Evolutionary conservation across 768 basidiomycete genomes (phyloP).

Genomic region (Boletus sp.): DNA sequence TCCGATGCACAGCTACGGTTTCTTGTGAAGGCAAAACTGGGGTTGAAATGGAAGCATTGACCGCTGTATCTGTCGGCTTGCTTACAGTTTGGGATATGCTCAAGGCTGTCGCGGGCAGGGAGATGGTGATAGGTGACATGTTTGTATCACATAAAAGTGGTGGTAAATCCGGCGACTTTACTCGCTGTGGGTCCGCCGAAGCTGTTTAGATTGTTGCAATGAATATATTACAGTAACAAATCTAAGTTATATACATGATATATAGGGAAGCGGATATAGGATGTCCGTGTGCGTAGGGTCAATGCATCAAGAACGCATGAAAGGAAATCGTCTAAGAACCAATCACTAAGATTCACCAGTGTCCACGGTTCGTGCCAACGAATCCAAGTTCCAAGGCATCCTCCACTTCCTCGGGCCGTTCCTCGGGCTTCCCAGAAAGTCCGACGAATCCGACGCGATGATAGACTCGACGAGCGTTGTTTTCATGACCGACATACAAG

Average conservation of each 20-base stretch:
- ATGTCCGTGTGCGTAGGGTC: background rate
- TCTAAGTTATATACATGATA: background rate
- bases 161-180: constrained; percentile 72
- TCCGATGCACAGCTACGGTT: constrained; percentile 65
- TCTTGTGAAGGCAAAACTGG: constrained; percentile 79
- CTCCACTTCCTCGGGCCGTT: constrained; percentile 40
- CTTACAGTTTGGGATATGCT: constrained; percentile 94
- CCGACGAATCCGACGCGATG: constrained; percentile 52
- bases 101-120: constrained; percentile 83
- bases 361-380: constrained; percentile 43
- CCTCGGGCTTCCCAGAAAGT: constrained; percentile 34
- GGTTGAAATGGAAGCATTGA: constrained; percentile 92
- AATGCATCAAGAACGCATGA: background rate
- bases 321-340: background rate
- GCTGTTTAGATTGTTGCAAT: background rate
- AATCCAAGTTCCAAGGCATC: constrained; percentile 55
- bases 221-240: background rate
- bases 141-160: constrained; percentile 66
- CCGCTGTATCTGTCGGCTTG: constrained; percentile 73
- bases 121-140: constrained; percentile 76
- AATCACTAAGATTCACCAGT: constrained; percentile 40
- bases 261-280: background rate
- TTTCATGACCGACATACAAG: constrained; percentile 52
- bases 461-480: constrained; percentile 50
- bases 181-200: constrained; percentile 10